A percentile compares a stretch with the other conserved stretches of the same genome.
phyloP scores from a whole-genome alignment of 73 alveolate genomes.

The Halteria grandinella region DNA sequence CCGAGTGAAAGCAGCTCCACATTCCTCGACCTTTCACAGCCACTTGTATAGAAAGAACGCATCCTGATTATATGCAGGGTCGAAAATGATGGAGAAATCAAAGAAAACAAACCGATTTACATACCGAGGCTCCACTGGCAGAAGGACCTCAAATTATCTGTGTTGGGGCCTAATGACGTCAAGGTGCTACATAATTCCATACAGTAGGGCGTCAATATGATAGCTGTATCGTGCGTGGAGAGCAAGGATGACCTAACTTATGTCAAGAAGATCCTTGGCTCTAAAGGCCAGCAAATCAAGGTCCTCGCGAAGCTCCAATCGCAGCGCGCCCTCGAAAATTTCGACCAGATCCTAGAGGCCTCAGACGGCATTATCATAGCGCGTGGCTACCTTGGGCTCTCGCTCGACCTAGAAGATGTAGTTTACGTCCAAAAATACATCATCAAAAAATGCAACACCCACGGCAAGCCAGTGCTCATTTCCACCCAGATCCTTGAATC shows the following conservation, averaged over 20 bases:
- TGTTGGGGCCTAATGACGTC: background rate
- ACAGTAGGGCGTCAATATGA: background rate
- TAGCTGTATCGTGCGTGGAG: background rate
- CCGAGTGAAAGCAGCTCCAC: too few relatives aligned
- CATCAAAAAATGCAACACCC: slow-evolving; percentile 29
- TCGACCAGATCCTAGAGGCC: slow-evolving; percentile 5
- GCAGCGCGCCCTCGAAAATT: background rate
- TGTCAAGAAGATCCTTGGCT: background rate
- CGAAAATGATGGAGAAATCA: background rate
- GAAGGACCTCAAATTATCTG: background rate
- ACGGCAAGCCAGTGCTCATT: slow-evolving; percentile 55
- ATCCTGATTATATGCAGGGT: slow-evolving; percentile 9
- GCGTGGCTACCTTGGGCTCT: slow-evolving; percentile 13
- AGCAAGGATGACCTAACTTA: background rate
- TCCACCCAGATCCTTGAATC: slow-evolving; percentile 52
- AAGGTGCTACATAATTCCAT: background rate
- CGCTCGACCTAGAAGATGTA: slow-evolving; percentile 2
- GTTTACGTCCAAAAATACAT: slow-evolving; percentile 14
- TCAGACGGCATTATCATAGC: slow-evolving; percentile 14
- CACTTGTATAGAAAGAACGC: background rate
- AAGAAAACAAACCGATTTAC: background rate
- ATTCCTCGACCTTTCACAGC: too few relatives aligned
- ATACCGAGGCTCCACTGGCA: background rate
- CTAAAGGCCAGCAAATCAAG: background rate
- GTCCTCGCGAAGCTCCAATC: slow-evolving; percentile 3